phyloP scores from a whole-genome alignment of 305 asterid genomes.

The Plantago coronopus region DNA sequence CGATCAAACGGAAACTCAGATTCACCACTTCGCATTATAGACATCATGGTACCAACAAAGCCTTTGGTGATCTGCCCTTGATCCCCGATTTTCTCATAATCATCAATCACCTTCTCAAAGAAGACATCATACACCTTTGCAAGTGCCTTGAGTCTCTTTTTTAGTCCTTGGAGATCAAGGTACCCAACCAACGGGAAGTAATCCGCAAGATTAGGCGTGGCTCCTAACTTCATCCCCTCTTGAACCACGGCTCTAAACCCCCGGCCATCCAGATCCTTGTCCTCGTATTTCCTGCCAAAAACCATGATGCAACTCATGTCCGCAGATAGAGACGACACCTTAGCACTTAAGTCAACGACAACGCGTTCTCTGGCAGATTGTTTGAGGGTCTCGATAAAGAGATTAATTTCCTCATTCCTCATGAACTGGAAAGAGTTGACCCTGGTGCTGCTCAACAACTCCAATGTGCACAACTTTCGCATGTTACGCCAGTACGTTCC shows the following conservation, averaged over 20 bases:
- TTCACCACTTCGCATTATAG: conserved; percentile 42
- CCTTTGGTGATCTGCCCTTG: conserved; percentile 30
- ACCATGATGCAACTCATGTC: conserved; percentile 58
- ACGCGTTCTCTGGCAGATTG: conserved; percentile 13
- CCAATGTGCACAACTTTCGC: conserved; percentile 48
- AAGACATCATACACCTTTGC: conserved; percentile 43
- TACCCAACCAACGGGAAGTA: conserved; percentile 45
- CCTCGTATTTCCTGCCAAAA: conserved; percentile 53
- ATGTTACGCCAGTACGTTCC: conserved; percentile 64
- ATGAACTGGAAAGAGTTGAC: conserved; percentile 41
- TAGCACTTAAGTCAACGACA: conserved; percentile 45
- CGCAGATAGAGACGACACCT: conserved; percentile 31
- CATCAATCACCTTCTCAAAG: conserved; percentile 54
- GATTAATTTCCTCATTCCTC: conserved; percentile 41
- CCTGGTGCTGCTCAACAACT: conserved; percentile 37
- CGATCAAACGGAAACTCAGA: conserved; percentile 50
- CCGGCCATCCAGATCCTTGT: conserved; percentile 41
- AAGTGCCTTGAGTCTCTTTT: conserved; percentile 36
- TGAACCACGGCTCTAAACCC: conserved; percentile 51
- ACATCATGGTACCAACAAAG: conserved; percentile 51
- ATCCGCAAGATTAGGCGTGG: conserved; percentile 51
- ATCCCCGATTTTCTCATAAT: conserved; percentile 31
- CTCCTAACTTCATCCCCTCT: conserved; percentile 38
- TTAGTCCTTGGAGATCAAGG: conserved; percentile 56
- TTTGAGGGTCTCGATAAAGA: conserved; percentile 32